Evolutionary conservation across 305 asterid genomes (phyloP), one percentile per base, ranked within the genome.

Genomic region (Fraxinus angustifolia): DNA sequence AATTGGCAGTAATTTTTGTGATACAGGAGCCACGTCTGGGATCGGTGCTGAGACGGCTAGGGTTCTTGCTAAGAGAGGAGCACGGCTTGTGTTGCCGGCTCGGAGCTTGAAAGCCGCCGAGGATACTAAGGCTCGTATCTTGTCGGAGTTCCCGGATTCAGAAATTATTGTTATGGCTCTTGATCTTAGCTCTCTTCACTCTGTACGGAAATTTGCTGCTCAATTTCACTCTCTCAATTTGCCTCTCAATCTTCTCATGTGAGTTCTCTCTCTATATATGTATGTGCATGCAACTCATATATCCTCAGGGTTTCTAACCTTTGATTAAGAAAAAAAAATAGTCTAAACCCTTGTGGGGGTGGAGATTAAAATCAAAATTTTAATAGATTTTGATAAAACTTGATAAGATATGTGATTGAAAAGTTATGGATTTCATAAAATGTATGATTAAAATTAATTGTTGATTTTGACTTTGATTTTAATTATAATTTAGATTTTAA

Each of bases 1-100:
- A 50, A 31, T 8, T 30, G 40, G 16, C 36, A 26, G 19, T 26
- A 70, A 7, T 3, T 35, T 53, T 12, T 75, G 45, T 21, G 0
- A 11, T 31, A 48, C 82, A 89, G 99, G 99, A 12, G 99, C 98
- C 76, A 96, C 99, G 88, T 94, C 99, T 2, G 99, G 99, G 40
- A 96, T 94, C 58, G 98, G 99, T 42, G 94, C 92, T 2, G 99
- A 96, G 87, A 94, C 98, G 87, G 99, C 99, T 6, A 74, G 97
- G 77, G 97, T 92, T 45, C 83, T 96, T 82, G 99, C 97, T 1
- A 90, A 86, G 83, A 91, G 97, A 31, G 98, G 99, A 21, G 98
- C 89, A 14, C 84, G 92, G 86, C 92, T 96, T 34, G 89, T 96
- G 72, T 67, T 96, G 35, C 99, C 99, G 50, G 97, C 95, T 5